Percentiles rank a stretch among this genome's conserved stretches.
Conservation (phyloP, 768 basidiomycete species). For the Sporobolomyces roseus region DNA sequence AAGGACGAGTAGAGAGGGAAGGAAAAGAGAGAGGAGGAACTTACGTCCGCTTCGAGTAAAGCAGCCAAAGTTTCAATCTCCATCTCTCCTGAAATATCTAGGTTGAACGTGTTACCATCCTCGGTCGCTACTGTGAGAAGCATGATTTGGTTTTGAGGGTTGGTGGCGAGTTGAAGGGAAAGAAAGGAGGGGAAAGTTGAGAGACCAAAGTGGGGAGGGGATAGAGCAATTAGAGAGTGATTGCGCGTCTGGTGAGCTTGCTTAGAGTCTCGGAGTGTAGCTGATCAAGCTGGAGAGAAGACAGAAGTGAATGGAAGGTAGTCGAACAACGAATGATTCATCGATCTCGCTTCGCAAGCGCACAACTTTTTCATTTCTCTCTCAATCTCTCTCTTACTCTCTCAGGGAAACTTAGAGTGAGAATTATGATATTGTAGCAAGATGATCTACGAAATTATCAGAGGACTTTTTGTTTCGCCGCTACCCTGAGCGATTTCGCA, state of each 20-base stretch:
- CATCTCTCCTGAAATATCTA: conserved; percentile 88
- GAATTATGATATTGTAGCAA: background rate
- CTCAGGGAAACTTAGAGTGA: background rate
- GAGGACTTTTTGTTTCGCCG: conserved; percentile 24
- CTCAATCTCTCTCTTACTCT: background rate
- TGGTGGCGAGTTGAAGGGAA: background rate
- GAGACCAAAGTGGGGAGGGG: background rate
- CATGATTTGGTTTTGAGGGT: conserved; percentile 39
- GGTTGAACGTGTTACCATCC: conserved; percentile 45
- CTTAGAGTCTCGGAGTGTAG: background rate
- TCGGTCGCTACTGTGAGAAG: conserved; percentile 52
- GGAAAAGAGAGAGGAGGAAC: conserved; percentile 43
- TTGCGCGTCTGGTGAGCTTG: background rate
- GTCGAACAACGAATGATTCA: background rate
- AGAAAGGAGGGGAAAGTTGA: background rate
- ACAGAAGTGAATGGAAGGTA: background rate
- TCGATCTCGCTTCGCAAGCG: conserved; percentile 2
- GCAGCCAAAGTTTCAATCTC: conserved; percentile 89
- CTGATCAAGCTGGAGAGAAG: background rate
- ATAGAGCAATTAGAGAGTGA: background rate
- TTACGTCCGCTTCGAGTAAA: conserved; percentile 88
- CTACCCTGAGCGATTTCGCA: conserved; percentile 27
- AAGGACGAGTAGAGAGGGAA: no score
- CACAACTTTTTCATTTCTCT: background rate
- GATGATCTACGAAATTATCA: background rate